Evolutionary conservation across 768 basidiomycete genomes (phyloP), one percentile per base, ranked within the genome.

Genomic region (Brasilioporus rufonigricans): DNA sequence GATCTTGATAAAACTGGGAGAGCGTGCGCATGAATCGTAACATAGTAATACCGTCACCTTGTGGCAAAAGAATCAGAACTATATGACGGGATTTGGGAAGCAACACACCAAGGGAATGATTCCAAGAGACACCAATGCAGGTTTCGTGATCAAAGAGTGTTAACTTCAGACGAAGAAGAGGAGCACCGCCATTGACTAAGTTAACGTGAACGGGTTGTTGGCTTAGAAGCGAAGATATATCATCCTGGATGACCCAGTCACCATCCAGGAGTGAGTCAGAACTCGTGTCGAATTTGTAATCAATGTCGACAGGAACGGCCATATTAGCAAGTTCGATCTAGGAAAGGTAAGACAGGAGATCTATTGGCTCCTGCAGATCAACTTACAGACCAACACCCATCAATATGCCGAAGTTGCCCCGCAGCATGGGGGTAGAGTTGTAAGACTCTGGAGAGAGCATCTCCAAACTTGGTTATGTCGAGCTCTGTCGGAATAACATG

Each of bases 101-200:
- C 16, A 19, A 50, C 53, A 21, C 52, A 71, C 72, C 72, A 11
- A 73, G 67, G 11, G 62, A 60, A 41, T 73, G 73, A 41, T 73
- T 63, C 72, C 71, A 73, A 2, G 68, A 65, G n/a, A 73, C 56
- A 19, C 67, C 73, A 32, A 72, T 60, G 29, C 61, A 61, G 0
- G 70, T 73, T 50, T 70, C 61, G 2, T 41, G 24, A 5, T 49
- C 50, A 9, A 69, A 58, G 14, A 69, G 27, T 1, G 62, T 65
- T 33, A 73, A 23, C 41, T 72, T 73, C 35, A 72, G 44, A 36
- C 62, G 62, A 29, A 69, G 60, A 35, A 69, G 57, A 10, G 65
- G 59, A 23, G 55, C 51, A 31, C 33, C 36, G 8, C 62, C 54
- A 32, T 69, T 66, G 35, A 61, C 54, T 12, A 61, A 32, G 21